Evolutionary conservation across 2,329 filamentous ascomycete species (phyloP), one percentile per base, ranked within the genome.

Genomic region (Knufia petricola): DNA sequence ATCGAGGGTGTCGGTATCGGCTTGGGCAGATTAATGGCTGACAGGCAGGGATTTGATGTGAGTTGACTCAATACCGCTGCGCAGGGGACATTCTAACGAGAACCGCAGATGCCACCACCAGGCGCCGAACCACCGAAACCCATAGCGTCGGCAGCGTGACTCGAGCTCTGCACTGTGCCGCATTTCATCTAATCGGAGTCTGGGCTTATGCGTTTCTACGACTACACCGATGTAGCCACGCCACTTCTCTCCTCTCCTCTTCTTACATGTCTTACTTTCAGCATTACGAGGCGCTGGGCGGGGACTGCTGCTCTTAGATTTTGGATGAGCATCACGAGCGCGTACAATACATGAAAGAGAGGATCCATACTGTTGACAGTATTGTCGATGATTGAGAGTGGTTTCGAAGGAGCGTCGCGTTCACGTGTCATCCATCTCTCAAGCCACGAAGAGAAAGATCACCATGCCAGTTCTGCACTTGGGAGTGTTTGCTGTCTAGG

Each of bases 1-100:
- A 96, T 98, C 55, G 90, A 98, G 69, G 90, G 92, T 61, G 92
- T 96, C 48, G 90, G 90, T 60, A 96, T 98, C 63, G 89, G 86
- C 7, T 90, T 95, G 72, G 85, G 88, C 68, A 83, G 89, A 67
- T 88, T 95, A 84, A 85, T 95, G 78, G 86, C 89, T 30, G 85
- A 88, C 55, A 84, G 83, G 66, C 94, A 87, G 55, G 84, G 84
- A 71, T 72, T 94, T 59, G 87, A 95, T 71, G 81, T 83, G 61
- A 59, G 71, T 65, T n/a, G 17, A 31, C 7, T 13, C n/a, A 19
- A 4, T 6, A 6, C 13, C n/a, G 3, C 13, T 32, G 9, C 15
- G 9, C 36, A 15, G n/a, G 28, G 8, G 6, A 2, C 36, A 38
- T 20, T 39, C 50, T 52, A 51, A 52, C 40, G 28, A 26, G n/a